phyloP scores from a whole-genome alignment of 345 rosid species.

The Acer negundo region DNA sequence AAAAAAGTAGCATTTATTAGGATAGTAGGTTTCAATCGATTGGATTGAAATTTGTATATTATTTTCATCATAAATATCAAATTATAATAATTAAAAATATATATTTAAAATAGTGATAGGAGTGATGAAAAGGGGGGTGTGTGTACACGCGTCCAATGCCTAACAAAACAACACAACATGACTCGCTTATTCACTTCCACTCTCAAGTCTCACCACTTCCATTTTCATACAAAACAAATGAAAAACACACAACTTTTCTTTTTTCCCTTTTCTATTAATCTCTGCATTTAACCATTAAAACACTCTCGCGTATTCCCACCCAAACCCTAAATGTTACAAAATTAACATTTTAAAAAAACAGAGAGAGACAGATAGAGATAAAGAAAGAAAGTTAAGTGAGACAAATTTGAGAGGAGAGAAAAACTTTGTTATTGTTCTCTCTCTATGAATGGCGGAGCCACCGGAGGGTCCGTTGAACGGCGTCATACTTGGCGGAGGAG shows the following conservation, averaged over 20 bases:
- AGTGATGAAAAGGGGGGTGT: too few relatives aligned
- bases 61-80: too few relatives aligned
- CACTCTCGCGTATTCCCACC: neutral
- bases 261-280: neutral
- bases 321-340: neutral
- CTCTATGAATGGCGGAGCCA: constrained; percentile 53
- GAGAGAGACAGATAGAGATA: too few relatives aligned
- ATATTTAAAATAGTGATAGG: too few relatives aligned
- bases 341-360: too few relatives aligned
- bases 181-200: neutral
- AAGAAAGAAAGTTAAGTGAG: neutral
- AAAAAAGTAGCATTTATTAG: too few relatives aligned
- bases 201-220: neutral
- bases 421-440: neutral
- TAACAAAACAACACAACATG: neutral
- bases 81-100: too few relatives aligned
- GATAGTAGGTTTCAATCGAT: too few relatives aligned
- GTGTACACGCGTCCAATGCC: constrained; percentile 10
- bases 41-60: too few relatives aligned
- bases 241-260: neutral
- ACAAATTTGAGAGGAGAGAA: neutral
- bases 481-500: constrained; percentile 27
- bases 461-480: constrained; percentile 54
- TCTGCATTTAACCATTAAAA: neutral
- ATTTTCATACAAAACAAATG: neutral